phyloP scores from a whole-genome alignment of 306 rosid species.

The Spatholobus suberectus region DNA sequence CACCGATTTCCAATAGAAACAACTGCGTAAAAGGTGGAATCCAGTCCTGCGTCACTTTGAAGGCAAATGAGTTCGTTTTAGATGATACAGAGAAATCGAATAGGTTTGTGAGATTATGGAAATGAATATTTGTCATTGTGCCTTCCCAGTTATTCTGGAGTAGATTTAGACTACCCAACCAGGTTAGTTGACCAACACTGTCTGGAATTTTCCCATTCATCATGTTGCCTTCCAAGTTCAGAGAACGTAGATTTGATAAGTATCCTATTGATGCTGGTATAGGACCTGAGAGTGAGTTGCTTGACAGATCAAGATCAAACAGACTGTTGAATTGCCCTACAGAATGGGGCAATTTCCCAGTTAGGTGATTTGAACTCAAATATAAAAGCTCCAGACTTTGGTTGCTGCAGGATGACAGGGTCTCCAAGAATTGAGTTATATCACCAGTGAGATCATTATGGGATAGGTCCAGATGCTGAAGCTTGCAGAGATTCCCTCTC shows the following conservation, averaged over 20 bases:
- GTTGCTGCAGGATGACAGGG: neutral
- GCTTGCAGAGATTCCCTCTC: constrained; percentile 3
- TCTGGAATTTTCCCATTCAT: constrained; percentile 8
- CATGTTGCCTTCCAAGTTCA: neutral
- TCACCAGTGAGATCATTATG: neutral
- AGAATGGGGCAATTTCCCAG: neutral
- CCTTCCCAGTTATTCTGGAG: neutral
- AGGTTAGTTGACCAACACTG: neutral
- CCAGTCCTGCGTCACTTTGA: neutral
- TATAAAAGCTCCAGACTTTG: neutral
- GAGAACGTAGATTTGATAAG: neutral
- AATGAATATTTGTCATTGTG: constrained; percentile 1
- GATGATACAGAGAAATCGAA: neutral
- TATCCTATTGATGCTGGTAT: neutral
- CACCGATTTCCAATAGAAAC: neutral
- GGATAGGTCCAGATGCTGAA: neutral
- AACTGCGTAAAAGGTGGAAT: neutral
- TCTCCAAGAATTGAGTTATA: constrained; percentile 12
- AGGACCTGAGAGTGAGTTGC: neutral
- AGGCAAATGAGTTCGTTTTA: neutral
- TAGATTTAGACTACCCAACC: neutral
- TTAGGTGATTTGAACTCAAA: neutral
- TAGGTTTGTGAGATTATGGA: neutral
- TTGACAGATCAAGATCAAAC: neutral
- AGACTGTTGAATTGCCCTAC: neutral